A percentile compares a stretch with the other conserved stretches of the same genome.
These are phyloP conservation scores for Canavalia ensiformis DNA, from an alignment of 306 rosid genomes.

Conservation along the genomic window DNA sequence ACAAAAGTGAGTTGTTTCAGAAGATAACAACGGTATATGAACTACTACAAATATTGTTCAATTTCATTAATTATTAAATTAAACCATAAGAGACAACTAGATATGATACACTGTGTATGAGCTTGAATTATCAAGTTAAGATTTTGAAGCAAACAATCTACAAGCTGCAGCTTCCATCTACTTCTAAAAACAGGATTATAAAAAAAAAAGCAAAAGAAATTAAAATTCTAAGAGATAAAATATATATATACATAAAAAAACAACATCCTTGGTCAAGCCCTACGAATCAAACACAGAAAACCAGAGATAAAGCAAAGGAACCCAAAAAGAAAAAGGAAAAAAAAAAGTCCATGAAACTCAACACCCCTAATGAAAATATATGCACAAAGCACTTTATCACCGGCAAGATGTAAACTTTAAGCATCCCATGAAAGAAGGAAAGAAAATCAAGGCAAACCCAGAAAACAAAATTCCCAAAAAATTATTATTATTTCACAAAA, in stretches of 20 bases:
- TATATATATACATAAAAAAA: background rate
- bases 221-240: background rate
- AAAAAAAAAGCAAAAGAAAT: background rate
- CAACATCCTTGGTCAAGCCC: constrained; percentile 31
- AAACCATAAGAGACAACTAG: constrained; percentile 1
- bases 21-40: background rate
- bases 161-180: background rate
- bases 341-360: background rate
- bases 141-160: constrained; percentile 31
- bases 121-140: background rate
- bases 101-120: constrained; percentile 5
- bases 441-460: constrained; percentile 9
- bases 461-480: background rate
- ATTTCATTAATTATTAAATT: background rate
- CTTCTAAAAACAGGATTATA: background rate
- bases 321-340: background rate
- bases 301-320: background rate
- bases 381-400: background rate
- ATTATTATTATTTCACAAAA: background rate
- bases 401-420: constrained; percentile 38
- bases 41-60: background rate
- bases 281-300: constrained; percentile 27
- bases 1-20: background rate
- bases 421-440: constrained; percentile 20
- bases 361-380: background rate